Base-by-base conservation (phyloP, 2,329 filamentous ascomycete genomes). In the Diaporthe citri region DNA sequence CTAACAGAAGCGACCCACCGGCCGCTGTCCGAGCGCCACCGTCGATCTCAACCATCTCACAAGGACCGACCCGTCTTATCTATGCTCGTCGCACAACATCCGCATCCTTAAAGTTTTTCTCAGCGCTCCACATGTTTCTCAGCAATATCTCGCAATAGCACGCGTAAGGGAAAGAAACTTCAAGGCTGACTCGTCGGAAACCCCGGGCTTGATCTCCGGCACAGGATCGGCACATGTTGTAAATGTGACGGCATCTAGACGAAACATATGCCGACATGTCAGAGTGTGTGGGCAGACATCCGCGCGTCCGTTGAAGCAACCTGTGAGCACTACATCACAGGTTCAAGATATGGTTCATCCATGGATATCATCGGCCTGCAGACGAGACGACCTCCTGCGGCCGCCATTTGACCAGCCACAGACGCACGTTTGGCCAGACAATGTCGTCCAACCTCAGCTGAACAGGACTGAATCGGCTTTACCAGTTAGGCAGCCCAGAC, bases 31-130 rank as follows among this genome's bases (percentile, higher is more conserved):
- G 43, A 67, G 62, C 43, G 62, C 62, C 62, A 67, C 28, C 13
- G 62, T 51, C 62, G 48, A 55, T 55, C 46, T 55, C 48, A 17
- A 55, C 64, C 48, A 69, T 51, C 64, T 69, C 48, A 52, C 64
- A 69, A 55, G 64, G 64, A 69, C 64, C 48, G 64, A 55, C 64
- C 46, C 64, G 64, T 69, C 48, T 41, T 55, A 55, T 20, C 48
- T n/a, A 13, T 31, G n/a, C n/a, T 28, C 48, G 34, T 55, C 48
- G n/a, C 34, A 55, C 64, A 55, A 55, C 64, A 52, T 55, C 64
- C 64, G 48, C 46, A 28, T 39, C 64, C 34, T 55, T 5, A 52
- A 39, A 31, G 3, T n/a, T 41, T 39, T 39, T 12, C 31, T 52
- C 46, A 20, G 46, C 48, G 64, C 64, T 69, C 51, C 48, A n/a